phyloP scores from a whole-genome alignment of 2,329 filamentous ascomycete species.

The Apiospora malaysiana region DNA sequence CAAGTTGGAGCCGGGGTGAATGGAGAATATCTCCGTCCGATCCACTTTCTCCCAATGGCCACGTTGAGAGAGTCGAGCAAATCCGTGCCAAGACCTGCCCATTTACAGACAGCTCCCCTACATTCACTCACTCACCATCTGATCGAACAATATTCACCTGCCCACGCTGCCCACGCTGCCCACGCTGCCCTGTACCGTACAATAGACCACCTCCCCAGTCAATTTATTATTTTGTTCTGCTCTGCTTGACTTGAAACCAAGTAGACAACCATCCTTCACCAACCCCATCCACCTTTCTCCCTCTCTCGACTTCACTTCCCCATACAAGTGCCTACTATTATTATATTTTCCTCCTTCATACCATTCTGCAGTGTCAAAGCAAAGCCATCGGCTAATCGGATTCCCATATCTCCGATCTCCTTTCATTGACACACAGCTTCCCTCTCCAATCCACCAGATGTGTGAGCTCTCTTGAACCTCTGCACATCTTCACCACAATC shows the following conservation, averaged over 20 bases:
- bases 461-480: slow-evolving; percentile 4
- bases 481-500: background rate
- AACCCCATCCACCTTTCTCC: background rate
- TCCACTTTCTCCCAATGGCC: slow-evolving; percentile 16
- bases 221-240: background rate
- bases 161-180: too few relatives aligned
- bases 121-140: background rate
- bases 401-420: background rate
- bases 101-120: slow-evolving; percentile 1
- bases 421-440: slow-evolving; percentile 14
- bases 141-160: background rate
- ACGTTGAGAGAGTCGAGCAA: slow-evolving; percentile 18
- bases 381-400: slow-evolving; percentile 6
- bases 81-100: background rate
- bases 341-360: background rate
- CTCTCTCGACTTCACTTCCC: background rate
- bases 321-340: slow-evolving; percentile 12
- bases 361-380: background rate
- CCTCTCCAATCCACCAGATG: background rate
- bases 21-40: slow-evolving; percentile 18
- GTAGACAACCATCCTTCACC: background rate
- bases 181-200: background rate
- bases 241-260: background rate
- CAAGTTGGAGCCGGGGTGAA: background rate
- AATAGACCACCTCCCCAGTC: background rate